A percentile compares a stretch with the other conserved stretches of the same genome.
Evolutionary conservation across 768 basidiomycete genomes (phyloP).

Genomic region (Tricholoma matsutake): DNA sequence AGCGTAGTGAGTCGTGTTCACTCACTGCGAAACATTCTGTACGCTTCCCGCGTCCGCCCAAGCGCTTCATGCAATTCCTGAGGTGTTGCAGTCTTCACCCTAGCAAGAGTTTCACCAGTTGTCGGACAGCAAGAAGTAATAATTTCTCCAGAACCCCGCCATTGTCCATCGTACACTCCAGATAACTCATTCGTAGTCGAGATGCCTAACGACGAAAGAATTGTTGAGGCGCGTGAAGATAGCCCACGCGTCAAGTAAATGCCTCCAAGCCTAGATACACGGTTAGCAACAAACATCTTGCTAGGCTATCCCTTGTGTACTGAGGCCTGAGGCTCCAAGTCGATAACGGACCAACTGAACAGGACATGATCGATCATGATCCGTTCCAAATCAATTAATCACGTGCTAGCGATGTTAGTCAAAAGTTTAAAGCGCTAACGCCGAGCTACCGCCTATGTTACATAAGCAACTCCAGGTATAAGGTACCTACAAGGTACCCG

Average conservation of each 20-base stretch:
- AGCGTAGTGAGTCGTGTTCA: neutral
- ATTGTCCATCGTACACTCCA: slow-evolving; percentile 82
- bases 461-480: too few species aligned
- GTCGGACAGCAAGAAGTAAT: slow-evolving; percentile 76
- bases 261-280: slow-evolving; percentile 13
- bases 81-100: slow-evolving; percentile 68
- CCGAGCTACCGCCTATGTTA: too few species aligned
- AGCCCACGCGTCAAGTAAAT: slow-evolving; percentile 40
- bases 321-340: too few species aligned
- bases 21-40: slow-evolving; percentile 58
- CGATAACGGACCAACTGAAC: too few species aligned
- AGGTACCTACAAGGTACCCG: too few species aligned
- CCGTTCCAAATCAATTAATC: too few species aligned
- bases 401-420: too few species aligned
- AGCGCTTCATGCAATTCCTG: slow-evolving; percentile 70
- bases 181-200: slow-evolving; percentile 51
- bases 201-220: slow-evolving; percentile 67
- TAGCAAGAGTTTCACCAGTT: slow-evolving; percentile 81
- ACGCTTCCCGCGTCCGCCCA: slow-evolving; percentile 71
- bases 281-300: slow-evolving; percentile 27
- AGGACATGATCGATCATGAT: too few species aligned
- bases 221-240: slow-evolving; percentile 66
- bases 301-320: neutral
- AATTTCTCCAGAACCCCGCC: slow-evolving; percentile 74
- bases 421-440: too few species aligned